Evolutionary conservation across 352 stramenopile genomes (phyloP).

Genomic region (Globisporangium parvum): DNA sequence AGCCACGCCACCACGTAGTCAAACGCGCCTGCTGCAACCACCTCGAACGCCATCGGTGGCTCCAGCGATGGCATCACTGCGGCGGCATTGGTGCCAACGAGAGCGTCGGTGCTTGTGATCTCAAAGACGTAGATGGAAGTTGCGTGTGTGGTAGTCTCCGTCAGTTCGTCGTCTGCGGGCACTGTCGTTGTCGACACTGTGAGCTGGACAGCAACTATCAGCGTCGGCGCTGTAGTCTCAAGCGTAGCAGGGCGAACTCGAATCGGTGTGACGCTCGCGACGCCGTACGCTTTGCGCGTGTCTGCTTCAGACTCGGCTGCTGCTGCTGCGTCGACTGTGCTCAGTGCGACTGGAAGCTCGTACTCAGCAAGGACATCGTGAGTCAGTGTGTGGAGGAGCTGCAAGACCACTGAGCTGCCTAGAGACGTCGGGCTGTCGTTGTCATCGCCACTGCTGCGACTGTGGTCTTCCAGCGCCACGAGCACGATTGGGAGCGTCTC

Average conservation of each 20-base stretch:
- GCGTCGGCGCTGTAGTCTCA: background rate
- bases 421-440: background rate
- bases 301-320: background rate
- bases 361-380: background rate
- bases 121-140: constrained; percentile 3
- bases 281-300: background rate
- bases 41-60: constrained; percentile 1
- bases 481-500: constrained; percentile 7
- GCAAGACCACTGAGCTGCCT: background rate
- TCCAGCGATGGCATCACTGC: background rate
- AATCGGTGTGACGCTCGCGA: background rate
- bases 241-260: background rate
- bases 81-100: background rate
- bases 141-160: background rate
- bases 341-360: background rate
- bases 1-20: constrained; percentile 3
- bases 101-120: background rate
- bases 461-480: background rate
- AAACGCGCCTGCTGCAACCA: constrained; percentile 5
- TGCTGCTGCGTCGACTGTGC: background rate
- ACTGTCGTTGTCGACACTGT: background rate
- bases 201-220: constrained; percentile 1
- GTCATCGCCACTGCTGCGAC: background rate
- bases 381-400: constrained; percentile 4
- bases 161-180: background rate